Percentiles rank a stretch among this genome's conserved stretches.
Evolutionary conservation across 192 early-diverging fungal species (phyloP).

Genomic region (Coemansia sp.): DNA sequence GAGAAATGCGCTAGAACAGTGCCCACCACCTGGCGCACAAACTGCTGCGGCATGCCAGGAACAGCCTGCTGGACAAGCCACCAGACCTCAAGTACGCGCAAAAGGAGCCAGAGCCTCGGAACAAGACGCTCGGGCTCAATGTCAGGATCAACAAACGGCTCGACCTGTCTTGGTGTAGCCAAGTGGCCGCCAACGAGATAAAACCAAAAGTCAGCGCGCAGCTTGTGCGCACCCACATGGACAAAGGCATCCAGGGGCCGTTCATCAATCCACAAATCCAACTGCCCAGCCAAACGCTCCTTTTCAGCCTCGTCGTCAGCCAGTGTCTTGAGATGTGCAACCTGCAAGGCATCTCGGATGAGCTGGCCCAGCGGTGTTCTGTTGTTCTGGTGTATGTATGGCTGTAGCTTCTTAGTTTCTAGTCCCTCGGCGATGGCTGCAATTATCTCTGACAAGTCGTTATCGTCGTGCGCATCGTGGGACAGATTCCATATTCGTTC

Average conservation of each 20-base stretch:
- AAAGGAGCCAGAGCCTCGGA: slow-evolving; percentile 28
- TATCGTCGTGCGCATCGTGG: slow-evolving; percentile 34
- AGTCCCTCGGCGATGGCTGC: slow-evolving; percentile 49
- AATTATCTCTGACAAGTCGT: slow-evolving; percentile 39
- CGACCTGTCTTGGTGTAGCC: slow-evolving; percentile 43
- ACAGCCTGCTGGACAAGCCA: slow-evolving; percentile 41
- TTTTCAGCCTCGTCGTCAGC: slow-evolving; percentile 28
- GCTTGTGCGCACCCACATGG: slow-evolving; percentile 39
- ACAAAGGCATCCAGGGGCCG: slow-evolving; percentile 53
- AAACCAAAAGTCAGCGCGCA: slow-evolving; percentile 43
- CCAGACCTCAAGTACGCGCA: slow-evolving; percentile 41
- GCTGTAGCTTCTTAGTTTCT: slow-evolving; percentile 47
- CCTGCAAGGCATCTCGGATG: slow-evolving; percentile 30
- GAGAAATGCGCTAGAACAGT: slow-evolving; percentile 29
- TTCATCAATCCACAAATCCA: slow-evolving; percentile 50
- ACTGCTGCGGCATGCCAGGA: slow-evolving; percentile 40
- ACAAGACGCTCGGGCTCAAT: slow-evolving; percentile 24
- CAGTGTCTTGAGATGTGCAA: slow-evolving; percentile 28
- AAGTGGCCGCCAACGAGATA: slow-evolving; percentile 36
- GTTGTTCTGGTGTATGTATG: slow-evolving; percentile 38
- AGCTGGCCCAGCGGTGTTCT: slow-evolving; percentile 31
- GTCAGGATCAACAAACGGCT: slow-evolving; percentile 25
- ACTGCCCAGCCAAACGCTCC: slow-evolving; percentile 33
- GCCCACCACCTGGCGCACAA: slow-evolving; percentile 25
- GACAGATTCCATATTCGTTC: slow-evolving; percentile 48